phyloP scores from a whole-genome alignment of 2,329 filamentous ascomycete genomes.

The Helotiales sp. region DNA sequence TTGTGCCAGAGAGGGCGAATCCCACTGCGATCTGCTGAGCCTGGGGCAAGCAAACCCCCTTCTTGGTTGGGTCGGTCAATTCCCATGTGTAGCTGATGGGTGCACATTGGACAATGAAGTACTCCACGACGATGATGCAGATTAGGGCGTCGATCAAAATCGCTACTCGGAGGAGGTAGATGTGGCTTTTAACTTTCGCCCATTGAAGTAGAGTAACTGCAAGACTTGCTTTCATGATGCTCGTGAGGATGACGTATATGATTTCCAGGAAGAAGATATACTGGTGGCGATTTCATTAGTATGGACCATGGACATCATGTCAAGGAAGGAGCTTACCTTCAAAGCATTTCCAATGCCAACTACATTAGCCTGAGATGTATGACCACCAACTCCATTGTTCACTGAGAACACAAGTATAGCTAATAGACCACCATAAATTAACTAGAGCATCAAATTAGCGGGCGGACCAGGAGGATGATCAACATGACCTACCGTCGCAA shows the following conservation, averaged over 20 bases:
- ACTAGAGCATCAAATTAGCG: slow-evolving; percentile 7
- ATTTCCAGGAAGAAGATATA: slow-evolving; percentile 25
- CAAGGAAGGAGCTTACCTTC: slow-evolving; percentile 3
- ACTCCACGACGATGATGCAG: slow-evolving; percentile 13
- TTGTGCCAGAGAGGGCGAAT: slow-evolving; percentile 22
- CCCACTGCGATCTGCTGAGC: slow-evolving; percentile 19
- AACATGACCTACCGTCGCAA: slow-evolving; percentile 9
- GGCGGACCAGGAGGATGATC: not conserved
- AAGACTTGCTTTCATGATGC: slow-evolving; percentile 25
- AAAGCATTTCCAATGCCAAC: slow-evolving; percentile 8
- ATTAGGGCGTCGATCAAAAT: slow-evolving; percentile 22
- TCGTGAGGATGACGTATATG: slow-evolving; percentile 25
- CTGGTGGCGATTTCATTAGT: not conserved
- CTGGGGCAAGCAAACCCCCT: slow-evolving; percentile 17
- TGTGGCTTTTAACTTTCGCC: slow-evolving; percentile 15
- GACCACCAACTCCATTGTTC: slow-evolving; percentile 19
- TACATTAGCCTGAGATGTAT: slow-evolving; percentile 8
- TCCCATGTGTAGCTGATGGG: slow-evolving; percentile 22
- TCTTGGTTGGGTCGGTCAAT: slow-evolving; percentile 14
- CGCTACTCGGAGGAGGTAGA: slow-evolving; percentile 14
- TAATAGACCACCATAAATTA: slow-evolving; percentile 10
- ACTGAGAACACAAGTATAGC: slow-evolving; percentile 19
- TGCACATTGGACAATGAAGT: slow-evolving; percentile 20
- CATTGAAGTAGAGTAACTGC: slow-evolving; percentile 21
- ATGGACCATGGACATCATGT: not conserved